These are phyloP conservation scores for Pestalotiopsis sp. DNA, from an alignment of 2,329 filamentous ascomycete species.

Conservation along the genomic window DNA sequence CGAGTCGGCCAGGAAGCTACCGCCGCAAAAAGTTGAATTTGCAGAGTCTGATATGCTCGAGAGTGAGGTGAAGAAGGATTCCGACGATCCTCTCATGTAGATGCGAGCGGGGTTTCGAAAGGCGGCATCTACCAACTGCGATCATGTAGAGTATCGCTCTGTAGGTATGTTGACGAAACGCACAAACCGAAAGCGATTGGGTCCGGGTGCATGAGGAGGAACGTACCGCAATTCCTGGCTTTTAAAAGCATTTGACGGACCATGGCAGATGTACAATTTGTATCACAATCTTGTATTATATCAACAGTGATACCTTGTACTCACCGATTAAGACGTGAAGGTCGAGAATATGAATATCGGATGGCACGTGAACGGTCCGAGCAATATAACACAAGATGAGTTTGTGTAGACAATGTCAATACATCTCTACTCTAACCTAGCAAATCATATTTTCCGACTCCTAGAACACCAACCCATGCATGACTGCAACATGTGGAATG, in stretches of 20 bases:
- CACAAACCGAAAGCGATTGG: not conserved
- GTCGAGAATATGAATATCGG: not conserved
- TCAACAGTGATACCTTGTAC: not conserved
- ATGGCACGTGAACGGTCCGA: not conserved
- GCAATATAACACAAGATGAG: not conserved
- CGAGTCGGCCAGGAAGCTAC: not conserved
- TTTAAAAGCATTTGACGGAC: not conserved
- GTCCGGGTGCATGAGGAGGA: not conserved
- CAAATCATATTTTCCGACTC: not conserved
- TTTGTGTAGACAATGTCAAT: not conserved
- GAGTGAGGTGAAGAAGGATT: not conserved
- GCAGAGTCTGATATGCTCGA: not conserved
- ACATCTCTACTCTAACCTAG: not conserved
- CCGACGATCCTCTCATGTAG: not conserved
- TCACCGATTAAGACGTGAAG: not conserved
- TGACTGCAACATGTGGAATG: not conserved
- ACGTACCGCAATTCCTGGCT: not conserved
- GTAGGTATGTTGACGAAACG: not conserved
- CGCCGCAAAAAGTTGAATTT: not conserved
- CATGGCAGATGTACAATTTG: not conserved
- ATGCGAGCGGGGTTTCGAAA: not conserved
- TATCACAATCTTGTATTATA: not conserved
- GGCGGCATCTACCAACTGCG: not conserved
- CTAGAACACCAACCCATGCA: not conserved
- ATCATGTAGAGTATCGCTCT: not conserved